Conservation (phyloP, 345 rosid species). For the Salix viminalis region DNA sequence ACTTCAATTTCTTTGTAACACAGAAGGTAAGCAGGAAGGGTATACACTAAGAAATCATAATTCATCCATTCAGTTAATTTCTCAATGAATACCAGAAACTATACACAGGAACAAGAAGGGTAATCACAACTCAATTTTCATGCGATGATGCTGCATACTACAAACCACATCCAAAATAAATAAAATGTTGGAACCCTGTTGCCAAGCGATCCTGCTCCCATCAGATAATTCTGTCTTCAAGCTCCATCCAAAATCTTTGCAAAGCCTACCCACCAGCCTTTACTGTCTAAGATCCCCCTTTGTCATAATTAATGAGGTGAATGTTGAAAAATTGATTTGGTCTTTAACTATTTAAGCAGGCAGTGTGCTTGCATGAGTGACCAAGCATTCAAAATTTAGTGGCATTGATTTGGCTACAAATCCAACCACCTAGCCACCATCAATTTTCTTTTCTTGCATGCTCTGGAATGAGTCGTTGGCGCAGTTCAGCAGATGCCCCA, state of each 20-base stretch:
- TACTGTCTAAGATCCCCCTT: background rate
- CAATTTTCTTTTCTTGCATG: conserved; percentile 22
- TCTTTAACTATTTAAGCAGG: background rate
- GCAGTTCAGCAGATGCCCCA: conserved; percentile 71
- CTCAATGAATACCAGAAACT: background rate
- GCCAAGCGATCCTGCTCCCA: background rate
- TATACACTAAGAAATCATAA: background rate
- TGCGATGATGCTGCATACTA: background rate
- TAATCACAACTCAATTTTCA: background rate
- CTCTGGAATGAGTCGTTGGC: conserved; percentile 73
- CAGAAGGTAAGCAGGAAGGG: background rate
- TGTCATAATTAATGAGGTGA: background rate
- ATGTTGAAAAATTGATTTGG: background rate
- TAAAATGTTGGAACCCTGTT: background rate
- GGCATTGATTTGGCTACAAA: background rate
- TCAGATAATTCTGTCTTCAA: background rate
- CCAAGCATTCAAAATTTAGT: conserved; percentile 1
- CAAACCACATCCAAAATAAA: conserved; percentile 6
- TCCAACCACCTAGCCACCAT: background rate
- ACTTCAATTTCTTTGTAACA: background rate
- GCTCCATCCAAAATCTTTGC: background rate
- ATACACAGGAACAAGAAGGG: background rate
- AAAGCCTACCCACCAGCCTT: background rate
- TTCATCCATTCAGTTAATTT: background rate
- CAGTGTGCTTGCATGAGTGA: background rate